Evolutionary conservation across 257 asterid species (phyloP), one percentile per base, ranked within the genome.

Genomic region (Ehretia macrophylla): DNA sequence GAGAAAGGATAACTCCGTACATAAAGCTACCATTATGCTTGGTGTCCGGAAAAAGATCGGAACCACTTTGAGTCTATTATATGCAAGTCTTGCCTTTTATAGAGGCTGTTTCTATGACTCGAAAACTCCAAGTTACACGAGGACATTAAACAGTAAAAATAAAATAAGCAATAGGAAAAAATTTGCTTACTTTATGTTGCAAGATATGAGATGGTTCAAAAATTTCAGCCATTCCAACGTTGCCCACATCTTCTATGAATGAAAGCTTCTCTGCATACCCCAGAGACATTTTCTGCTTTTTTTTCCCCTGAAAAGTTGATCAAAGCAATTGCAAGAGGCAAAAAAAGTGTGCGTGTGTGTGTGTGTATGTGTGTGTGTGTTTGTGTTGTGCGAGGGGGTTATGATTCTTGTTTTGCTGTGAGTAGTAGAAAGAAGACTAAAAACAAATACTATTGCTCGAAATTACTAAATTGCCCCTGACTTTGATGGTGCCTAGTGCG

Each of bases 251-350:
- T 74, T 91, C 98, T 18, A 82, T 88, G 76, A 62, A 73, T 1
- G 98, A 85, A 11, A 88, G 95, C 78, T 84, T 91, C 83, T 91
- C 85, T 16, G 98, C 98, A 60, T 91, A 91, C 32, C 98, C 98
- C 71, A 91, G 78, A 64, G 98, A 91, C 98, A 88, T 85, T 67
- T 73, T 67, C 51, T 50, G 47, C 8, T 11, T 19, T 67, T 60
- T 55, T 45, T 37, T 38, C n/a, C 46, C 11, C 49, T 14, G 20
- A 17, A 46, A 47, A 22, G 59, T 53, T 68, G 73, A 68, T 68
- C 68, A 60, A 46, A 23, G n/a, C 56, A 38, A 55, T 35, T 21
- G 44, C n/a, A 32, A 50, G 47, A 42, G 47, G 4, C 47, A 42
- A 4, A 42, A 42, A 42, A 2, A 14, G 11, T 10, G 47, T 42